phyloP scores from a whole-genome alignment of 768 basidiomycete species.

The Cyclocybe cylindracea region DNA sequence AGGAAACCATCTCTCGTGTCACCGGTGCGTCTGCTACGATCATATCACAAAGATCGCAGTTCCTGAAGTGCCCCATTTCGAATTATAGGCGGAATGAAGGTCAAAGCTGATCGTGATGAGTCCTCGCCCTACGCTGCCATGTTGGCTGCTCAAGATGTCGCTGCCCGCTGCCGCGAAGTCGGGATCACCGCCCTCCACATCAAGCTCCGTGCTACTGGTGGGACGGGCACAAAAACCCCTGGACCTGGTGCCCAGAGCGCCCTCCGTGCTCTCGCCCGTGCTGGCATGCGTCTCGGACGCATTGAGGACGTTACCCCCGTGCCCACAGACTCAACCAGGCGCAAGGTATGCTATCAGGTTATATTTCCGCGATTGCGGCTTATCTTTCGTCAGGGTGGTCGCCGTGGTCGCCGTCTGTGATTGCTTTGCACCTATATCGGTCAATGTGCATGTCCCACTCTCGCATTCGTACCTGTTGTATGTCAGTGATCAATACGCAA shows the following conservation, averaged over 20 bases:
- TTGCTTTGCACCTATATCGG: conserved; percentile 20
- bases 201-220: conserved; percentile 98
- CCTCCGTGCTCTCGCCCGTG: conserved; percentile 95
- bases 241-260: conserved; percentile 99
- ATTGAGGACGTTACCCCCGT: conserved; percentile 99
- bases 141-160: conserved; percentile 98
- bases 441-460: conserved; percentile 17
- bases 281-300: conserved; percentile 96
- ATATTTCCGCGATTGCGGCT: conserved; percentile 1
- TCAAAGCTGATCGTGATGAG: conserved; percentile 99
- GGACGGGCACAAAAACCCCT: conserved; percentile 98
- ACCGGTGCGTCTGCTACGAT: conserved; percentile 62
- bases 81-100: conserved; percentile 92
- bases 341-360: conserved; percentile 67
- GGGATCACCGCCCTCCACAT: conserved; percentile 98
- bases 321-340: conserved; percentile 94
- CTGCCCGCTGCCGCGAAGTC: conserved; percentile 94
- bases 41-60: background rate
- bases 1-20: conserved; percentile 98
- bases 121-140: conserved; percentile 97
- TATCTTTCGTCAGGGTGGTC: conserved; percentile 78
- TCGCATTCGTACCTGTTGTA: conserved; percentile 19
- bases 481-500: conserved; percentile 33
- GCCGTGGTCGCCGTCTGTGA: conserved; percentile 95
- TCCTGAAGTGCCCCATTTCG: background rate